Percentiles rank a stretch among this genome's conserved stretches.
phyloP scores from a whole-genome alignment of 2,329 filamentous ascomycete species.

The Pseudophaeomoniella oleicola region DNA sequence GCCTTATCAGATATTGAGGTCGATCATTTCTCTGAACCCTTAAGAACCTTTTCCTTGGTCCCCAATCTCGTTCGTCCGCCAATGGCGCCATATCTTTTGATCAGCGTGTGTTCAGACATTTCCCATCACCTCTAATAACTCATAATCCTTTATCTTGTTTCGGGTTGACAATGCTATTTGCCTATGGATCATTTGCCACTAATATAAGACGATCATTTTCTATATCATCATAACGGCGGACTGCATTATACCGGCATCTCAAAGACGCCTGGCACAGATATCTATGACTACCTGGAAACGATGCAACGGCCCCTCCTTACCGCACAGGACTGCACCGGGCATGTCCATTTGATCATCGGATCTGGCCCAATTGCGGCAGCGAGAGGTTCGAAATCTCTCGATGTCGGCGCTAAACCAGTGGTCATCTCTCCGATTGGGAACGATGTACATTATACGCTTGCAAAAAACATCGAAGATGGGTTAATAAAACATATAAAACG shows the following conservation, averaged over 20 bases:
- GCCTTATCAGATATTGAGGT: not conserved
- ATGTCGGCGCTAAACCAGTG: conserved; percentile 67
- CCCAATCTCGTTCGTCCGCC: not conserved
- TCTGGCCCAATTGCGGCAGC: conserved; percentile 76
- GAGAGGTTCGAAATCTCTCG: conserved; percentile 63
- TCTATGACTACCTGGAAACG: too few species aligned
- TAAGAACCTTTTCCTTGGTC: too few species aligned
- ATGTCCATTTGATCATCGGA: conserved; percentile 66
- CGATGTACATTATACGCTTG: conserved; percentile 43
- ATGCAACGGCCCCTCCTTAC: conserved; percentile 18
- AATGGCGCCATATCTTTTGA: not conserved
- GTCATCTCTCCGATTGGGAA: conserved; percentile 57
- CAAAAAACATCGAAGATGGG: conserved; percentile 27
- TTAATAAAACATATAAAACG: conserved; percentile 25
- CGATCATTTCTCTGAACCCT: not conserved
- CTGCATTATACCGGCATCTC: too few species aligned
- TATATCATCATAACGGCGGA: too few species aligned
- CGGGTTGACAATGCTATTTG: too few species aligned
- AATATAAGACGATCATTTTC: too few species aligned
- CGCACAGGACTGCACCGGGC: conserved; percentile 23
- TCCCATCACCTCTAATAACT: too few species aligned
- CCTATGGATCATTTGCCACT: too few species aligned
- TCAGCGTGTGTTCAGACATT: too few species aligned
- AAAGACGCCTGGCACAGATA: too few species aligned
- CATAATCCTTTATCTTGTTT: too few species aligned